phyloP scores from a whole-genome alignment of 2,329 filamentous ascomycete genomes.

The Teratosphaeria gauchensis region DNA sequence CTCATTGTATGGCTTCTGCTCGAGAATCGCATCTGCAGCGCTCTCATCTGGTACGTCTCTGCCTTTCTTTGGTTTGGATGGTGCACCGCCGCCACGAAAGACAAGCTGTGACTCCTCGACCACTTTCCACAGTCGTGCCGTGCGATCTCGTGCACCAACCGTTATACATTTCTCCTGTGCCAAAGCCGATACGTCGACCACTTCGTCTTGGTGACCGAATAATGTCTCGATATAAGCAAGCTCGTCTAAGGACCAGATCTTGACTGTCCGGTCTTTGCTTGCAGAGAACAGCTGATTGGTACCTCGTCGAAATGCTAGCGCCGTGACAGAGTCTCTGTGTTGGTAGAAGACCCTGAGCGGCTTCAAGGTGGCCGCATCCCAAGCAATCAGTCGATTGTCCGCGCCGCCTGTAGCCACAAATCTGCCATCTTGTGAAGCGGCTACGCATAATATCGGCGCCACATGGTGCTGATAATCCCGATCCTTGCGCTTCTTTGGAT shows the following conservation, averaged over 20 bases:
- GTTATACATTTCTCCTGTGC: slow-evolving; percentile 82
- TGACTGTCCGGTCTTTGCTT: slow-evolving; percentile 85
- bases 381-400: slow-evolving; percentile 77
- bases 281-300: slow-evolving; percentile 84
- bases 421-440: slow-evolving; percentile 79
- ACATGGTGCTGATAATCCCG: slow-evolving; percentile 72
- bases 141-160: slow-evolving; percentile 83
- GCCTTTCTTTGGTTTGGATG: slow-evolving; percentile 14
- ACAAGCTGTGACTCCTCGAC: slow-evolving; percentile 91
- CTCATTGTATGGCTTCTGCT: slow-evolving; percentile 46
- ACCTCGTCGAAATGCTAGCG: slow-evolving; percentile 64
- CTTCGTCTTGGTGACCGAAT: slow-evolving; percentile 89
- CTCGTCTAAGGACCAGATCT: slow-evolving; percentile 88
- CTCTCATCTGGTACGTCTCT: slow-evolving; percentile 12
- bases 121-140: slow-evolving; percentile 90
- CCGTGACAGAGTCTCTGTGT: slow-evolving; percentile 79
- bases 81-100: slow-evolving; percentile 68
- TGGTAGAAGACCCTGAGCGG: slow-evolving; percentile 77
- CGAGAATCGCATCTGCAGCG: slow-evolving; percentile 23
- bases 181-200: slow-evolving; percentile 73
- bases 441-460: slow-evolving; percentile 69
- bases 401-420: slow-evolving; percentile 84
- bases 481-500: slow-evolving; percentile 51
- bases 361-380: slow-evolving; percentile 70
- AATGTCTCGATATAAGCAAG: slow-evolving; percentile 91